Conservation (phyloP, 208 protist genomes). For the Leishmania tarentolae region DNA sequence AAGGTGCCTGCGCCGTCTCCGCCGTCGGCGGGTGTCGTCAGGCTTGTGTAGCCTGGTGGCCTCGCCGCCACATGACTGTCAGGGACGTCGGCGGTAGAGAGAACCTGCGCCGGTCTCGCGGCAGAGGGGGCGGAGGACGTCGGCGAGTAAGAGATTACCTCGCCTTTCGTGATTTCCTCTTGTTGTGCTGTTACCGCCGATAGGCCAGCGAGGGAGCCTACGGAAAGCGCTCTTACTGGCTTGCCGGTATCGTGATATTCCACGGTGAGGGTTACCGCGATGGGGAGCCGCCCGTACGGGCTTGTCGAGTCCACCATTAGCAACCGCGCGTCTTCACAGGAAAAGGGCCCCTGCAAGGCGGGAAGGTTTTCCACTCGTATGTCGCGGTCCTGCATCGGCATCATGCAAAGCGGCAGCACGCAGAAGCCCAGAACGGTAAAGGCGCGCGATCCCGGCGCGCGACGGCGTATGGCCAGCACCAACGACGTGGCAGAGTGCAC, state of each 20-base stretch:
- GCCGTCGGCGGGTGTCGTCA: background rate
- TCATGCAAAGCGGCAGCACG: conserved; percentile 87
- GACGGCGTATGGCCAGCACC: conserved; percentile 82
- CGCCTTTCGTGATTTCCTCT: conserved; percentile 27
- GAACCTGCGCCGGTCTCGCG: conserved; percentile 10
- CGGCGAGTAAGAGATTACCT: background rate
- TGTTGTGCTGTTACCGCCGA: background rate
- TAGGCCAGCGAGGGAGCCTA: conserved; percentile 4
- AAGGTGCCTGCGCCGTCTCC: conserved; percentile 50
- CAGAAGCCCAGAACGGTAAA: conserved; percentile 83
- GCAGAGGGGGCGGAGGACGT: conserved; percentile 7
- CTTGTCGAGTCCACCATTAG: conserved; percentile 77
- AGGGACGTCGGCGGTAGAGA: conserved; percentile 27
- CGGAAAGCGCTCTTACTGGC: background rate
- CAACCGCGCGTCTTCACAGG: conserved; percentile 84
- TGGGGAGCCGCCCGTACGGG: conserved; percentile 80
- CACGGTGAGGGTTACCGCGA: conserved; percentile 73
- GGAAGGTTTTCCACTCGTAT: conserved; percentile 84
- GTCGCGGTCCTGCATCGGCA: conserved; percentile 87
- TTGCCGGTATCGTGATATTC: conserved; percentile 74
- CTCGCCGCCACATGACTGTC: background rate
- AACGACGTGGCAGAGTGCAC: conserved; percentile 86
- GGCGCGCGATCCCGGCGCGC: conserved; percentile 24
- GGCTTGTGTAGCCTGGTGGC: background rate
- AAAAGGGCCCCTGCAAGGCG: conserved; percentile 81